Evolutionary conservation across 768 basidiomycete genomes (phyloP), one percentile per base, ranked within the genome.

Genomic region (Mycena olivaceomarginata): DNA sequence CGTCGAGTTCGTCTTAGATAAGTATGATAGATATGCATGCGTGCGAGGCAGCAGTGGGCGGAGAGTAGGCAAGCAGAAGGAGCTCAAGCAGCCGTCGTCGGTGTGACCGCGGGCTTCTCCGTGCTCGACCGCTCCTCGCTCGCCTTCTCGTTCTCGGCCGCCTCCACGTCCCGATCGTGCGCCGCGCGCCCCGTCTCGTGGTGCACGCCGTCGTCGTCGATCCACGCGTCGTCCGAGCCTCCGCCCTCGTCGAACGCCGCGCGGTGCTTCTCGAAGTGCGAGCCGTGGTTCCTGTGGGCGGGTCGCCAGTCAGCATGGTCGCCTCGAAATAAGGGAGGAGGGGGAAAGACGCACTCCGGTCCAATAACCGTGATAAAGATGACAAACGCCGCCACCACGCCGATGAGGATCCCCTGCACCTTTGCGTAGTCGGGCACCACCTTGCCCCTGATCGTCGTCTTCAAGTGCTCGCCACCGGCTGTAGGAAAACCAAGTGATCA

Each of bases 371-470:
- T 94, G 80, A 96, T 89, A 82, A 96, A 40, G 60, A 98, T 85
- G 57, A 96, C 92, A 78, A 94, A 98, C 0, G 92, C 93, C 1
- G 95, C 89, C 22, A 98, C 94, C 37, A 91, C 89, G 10, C 97
- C 97, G 62, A 98, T 94, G 48, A 99, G 89, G 81, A 99, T 97
- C 53, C 95, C 96, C 87, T 96, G 95, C 6, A 96, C 95, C 84
- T 91, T 93, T 3, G 93, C 94, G 78, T 95, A 96, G 81, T 95
- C 92, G 2, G 93, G 89, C 0, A 93, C 91, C 31, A 80, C 77
- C 7, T 82, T 79, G 1, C 92, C 92, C n/a, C 88, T 80, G 53
- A 93, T 83, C 6, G 88, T 91, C 0, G 90, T 93, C 72, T 85
- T 83, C 40, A 94, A 85, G 72, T 93, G 85, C 40, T 89, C 88